phyloP scores from a whole-genome alignment of 2,329 filamentous ascomycete genomes.

The Xenoacremonium recifei region DNA sequence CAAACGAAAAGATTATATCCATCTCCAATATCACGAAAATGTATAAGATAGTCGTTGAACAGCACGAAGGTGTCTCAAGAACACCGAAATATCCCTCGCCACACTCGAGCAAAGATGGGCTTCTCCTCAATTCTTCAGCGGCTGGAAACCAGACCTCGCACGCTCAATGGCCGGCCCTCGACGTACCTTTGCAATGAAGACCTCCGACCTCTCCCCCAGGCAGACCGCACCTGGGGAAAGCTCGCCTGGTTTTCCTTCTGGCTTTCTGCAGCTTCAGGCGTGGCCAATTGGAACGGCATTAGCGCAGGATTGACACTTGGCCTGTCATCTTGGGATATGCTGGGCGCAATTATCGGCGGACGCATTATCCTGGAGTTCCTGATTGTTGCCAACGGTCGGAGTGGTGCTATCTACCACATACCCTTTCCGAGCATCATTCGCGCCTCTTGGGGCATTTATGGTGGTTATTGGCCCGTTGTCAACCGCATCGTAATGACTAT shows the following conservation, averaged over 20 bases:
- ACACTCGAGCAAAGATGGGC: too few species aligned
- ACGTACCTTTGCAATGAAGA: too few species aligned
- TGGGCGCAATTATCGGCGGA: slow-evolving; percentile 40
- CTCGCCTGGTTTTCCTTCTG: slow-evolving; percentile 10
- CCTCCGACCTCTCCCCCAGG: too few species aligned
- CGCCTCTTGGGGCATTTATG: slow-evolving; percentile 42
- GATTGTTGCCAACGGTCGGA: slow-evolving; percentile 41
- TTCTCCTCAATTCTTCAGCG: too few species aligned
- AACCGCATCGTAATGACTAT: slow-evolving; percentile 44
- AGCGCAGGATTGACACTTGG: slow-evolving; percentile 40
- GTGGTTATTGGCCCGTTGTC: slow-evolving; percentile 43
- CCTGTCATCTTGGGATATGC: slow-evolving; percentile 48
- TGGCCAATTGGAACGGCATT: slow-evolving; percentile 31
- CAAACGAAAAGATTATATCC: too few species aligned
- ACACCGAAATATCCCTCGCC: too few species aligned
- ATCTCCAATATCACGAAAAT: too few species aligned
- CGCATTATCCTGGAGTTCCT: slow-evolving; percentile 38
- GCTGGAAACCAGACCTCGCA: too few species aligned
- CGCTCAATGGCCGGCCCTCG: too few species aligned
- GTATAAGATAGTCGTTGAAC: too few species aligned
- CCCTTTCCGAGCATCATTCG: slow-evolving; percentile 41
- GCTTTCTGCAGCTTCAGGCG: slow-evolving; percentile 7
- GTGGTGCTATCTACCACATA: slow-evolving; percentile 43
- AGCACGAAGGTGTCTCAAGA: too few species aligned
- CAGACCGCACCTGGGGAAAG: too few species aligned